These are phyloP conservation scores for Marchantia paleacea DNA, from an alignment of 225 moss, liverwort and hornwort genomes.

Conservation along the genomic window DNA sequence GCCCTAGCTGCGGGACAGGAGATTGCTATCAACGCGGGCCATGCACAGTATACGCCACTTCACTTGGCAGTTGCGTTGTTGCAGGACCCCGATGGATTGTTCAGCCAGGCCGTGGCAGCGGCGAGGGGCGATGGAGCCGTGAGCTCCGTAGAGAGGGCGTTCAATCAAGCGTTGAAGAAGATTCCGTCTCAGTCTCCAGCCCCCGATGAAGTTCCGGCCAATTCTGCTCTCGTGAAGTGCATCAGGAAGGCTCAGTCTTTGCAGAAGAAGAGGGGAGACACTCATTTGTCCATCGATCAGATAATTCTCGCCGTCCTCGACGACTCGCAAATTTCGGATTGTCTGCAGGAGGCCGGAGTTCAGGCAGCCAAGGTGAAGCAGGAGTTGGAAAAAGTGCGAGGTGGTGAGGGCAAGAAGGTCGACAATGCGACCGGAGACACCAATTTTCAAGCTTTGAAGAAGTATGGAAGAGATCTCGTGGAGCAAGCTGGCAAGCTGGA, in stretches of 20 bases:
- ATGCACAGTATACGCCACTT: slow-evolving; percentile 79
- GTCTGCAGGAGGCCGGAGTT: slow-evolving; percentile 83
- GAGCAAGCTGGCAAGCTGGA: slow-evolving; percentile 79
- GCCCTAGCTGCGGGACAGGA: slow-evolving; percentile 87
- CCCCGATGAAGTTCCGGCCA: slow-evolving; percentile 80
- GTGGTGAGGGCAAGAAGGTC: slow-evolving; percentile 59
- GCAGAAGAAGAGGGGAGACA: slow-evolving; percentile 78
- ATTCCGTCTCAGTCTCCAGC: slow-evolving; percentile 75
- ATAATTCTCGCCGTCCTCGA: slow-evolving; percentile 76
- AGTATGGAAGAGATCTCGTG: slow-evolving; percentile 86
- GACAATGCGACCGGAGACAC: slow-evolving; percentile 72
- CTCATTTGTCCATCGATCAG: slow-evolving; percentile 87
- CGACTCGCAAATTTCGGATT: slow-evolving; percentile 66
- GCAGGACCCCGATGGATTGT: slow-evolving; percentile 64
- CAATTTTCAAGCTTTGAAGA: slow-evolving; percentile 79
- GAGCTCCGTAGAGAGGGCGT: slow-evolving; percentile 62
- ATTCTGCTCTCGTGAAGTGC: slow-evolving; percentile 68
- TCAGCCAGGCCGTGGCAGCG: slow-evolving; percentile 57
- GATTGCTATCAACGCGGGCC: slow-evolving; percentile 69
- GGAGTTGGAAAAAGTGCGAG: slow-evolving; percentile 64
- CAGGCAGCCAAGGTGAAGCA: slow-evolving; percentile 58
- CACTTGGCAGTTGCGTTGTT: slow-evolving; percentile 72
- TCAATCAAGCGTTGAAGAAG: slow-evolving; percentile 62
- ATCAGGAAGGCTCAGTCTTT: slow-evolving; percentile 73
- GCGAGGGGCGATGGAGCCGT: slow-evolving; percentile 57